Evolutionary conservation across 2,329 filamentous ascomycete species (phyloP).

Genomic region (Paraphoma chrysanthemicola): DNA sequence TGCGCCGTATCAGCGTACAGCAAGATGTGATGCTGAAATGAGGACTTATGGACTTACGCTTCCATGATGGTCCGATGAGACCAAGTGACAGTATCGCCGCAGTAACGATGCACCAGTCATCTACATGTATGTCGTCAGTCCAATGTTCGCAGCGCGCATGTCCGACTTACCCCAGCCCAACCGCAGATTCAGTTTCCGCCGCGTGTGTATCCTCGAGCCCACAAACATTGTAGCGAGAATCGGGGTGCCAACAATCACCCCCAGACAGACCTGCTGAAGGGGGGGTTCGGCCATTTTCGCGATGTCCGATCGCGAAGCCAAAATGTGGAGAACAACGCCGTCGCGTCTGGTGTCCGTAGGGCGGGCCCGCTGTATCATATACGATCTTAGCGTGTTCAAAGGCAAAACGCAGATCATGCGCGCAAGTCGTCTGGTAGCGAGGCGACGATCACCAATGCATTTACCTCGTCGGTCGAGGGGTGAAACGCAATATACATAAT

Average conservation of each 20-base stretch:
- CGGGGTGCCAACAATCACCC: conserved; percentile 43
- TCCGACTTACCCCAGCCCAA: conserved; percentile 42
- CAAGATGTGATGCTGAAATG: background rate
- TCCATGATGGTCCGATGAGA: conserved; percentile 43
- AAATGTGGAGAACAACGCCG: background rate
- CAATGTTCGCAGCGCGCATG: conserved; percentile 1
- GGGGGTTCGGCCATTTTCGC: conserved; percentile 45
- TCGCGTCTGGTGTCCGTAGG: background rate
- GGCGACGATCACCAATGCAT: background rate
- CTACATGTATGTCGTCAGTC: conserved; percentile 13
- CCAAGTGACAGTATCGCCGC: conserved; percentile 43
- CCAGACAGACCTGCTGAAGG: conserved; percentile 45
- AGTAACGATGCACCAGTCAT: conserved; percentile 48
- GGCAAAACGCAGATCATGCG: background rate
- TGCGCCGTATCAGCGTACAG: conserved; percentile 8
- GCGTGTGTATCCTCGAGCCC: conserved; percentile 42
- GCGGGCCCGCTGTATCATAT: background rate
- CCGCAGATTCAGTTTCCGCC: conserved; percentile 44
- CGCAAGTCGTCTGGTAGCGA: background rate
- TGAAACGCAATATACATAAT: background rate
- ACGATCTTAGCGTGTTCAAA: background rate
- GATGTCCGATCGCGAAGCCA: conserved; percentile 9
- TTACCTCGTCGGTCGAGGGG: background rate
- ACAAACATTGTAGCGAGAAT: conserved; percentile 42
- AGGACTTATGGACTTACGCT: conserved; percentile 37